Base-by-base conservation (phyloP, 257 asterid species). In the Nicotiana attenuata region DNA sequence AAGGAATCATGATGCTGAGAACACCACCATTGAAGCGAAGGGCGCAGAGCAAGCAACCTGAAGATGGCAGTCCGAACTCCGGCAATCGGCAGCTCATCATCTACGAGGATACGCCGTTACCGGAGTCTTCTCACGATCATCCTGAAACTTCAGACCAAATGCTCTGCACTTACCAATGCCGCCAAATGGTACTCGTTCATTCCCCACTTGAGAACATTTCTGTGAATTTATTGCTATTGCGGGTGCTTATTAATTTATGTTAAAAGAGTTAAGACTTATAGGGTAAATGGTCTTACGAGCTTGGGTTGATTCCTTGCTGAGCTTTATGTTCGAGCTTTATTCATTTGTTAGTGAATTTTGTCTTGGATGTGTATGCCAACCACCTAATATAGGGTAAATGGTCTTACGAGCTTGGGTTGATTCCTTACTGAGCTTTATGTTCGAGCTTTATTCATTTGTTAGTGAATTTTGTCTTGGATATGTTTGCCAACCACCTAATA, bases 121-220 rank as follows among this genome's bases (percentile, higher is more conserved):
- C 90, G 81, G 95, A 92, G 73, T 86, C 87, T 78, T 84, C 94
- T 24, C 96, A 91, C 7, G 86, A 88, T 56, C 91, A 87, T 38
- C 92, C 92, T 5, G 55, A 77, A 81, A 29, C 85, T 67, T 92
- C 97, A 66, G 98, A 96, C 10, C 97, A 96, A 65, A 90, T 93
- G 95, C 96, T 96, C 15, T 96, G 99, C 85, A 93, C 99, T 67
- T 96, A 94, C 80, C 99, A 96, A 84, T 96, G 99, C 85, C 98
- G 98, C 45, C 99, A 96, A 89, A 94, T 94, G 98, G 99, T 94
- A 87, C 24, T 52, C 10, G 53, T 16, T 80, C 77, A 9, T 38
- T 84, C 2, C 59, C 57, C n/a, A 56, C n/a, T 60, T 60, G 14
- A 26, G 10, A 38, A 5, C 16, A 19, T 68, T 10, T 35, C 0